Conservation (phyloP, 2,329 filamentous ascomycete genomes). For the Cylindrodendrum hubeiense region DNA sequence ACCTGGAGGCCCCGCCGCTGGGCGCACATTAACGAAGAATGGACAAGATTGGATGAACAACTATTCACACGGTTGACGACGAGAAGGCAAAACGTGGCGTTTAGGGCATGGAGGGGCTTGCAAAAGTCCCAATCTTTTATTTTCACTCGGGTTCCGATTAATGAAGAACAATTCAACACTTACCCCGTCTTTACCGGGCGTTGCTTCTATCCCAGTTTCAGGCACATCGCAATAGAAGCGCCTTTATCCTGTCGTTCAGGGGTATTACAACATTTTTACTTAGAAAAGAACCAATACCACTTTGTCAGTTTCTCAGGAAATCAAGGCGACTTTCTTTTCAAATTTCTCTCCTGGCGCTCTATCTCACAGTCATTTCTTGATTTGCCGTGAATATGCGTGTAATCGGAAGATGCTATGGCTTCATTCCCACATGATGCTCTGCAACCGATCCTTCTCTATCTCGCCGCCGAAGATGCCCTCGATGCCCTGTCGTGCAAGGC, state of each 20-base stretch:
- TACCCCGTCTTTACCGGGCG: slow-evolving; percentile 10
- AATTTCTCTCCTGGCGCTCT: neutral
- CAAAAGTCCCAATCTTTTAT: slow-evolving; percentile 10
- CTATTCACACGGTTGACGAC: slow-evolving; percentile 11
- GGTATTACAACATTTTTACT: slow-evolving; percentile 15
- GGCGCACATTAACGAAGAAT: slow-evolving; percentile 43
- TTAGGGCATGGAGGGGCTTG: slow-evolving; percentile 17
- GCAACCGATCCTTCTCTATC: slow-evolving; percentile 70
- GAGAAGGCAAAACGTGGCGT: slow-evolving; percentile 28
- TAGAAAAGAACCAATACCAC: slow-evolving; percentile 27
- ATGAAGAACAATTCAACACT: slow-evolving; percentile 22
- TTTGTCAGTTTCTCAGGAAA: neutral
- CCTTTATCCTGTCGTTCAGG: slow-evolving; percentile 16
- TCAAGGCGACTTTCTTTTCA: neutral
- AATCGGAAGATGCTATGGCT: neutral
- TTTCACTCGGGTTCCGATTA: slow-evolving; percentile 12
- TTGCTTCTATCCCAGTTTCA: slow-evolving; percentile 23
- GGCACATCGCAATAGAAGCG: slow-evolving; percentile 8
- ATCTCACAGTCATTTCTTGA: neutral
- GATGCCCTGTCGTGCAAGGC: slow-evolving; percentile 71
- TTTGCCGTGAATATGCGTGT: neutral
- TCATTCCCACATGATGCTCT: slow-evolving; percentile 61
- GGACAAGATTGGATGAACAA: slow-evolving; percentile 17
- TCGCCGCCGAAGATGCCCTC: slow-evolving; percentile 76
- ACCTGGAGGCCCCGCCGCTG: slow-evolving; percentile 66